Base-by-base conservation (phyloP, 306 rosid genomes). In the Hippophae tibetana region DNA sequence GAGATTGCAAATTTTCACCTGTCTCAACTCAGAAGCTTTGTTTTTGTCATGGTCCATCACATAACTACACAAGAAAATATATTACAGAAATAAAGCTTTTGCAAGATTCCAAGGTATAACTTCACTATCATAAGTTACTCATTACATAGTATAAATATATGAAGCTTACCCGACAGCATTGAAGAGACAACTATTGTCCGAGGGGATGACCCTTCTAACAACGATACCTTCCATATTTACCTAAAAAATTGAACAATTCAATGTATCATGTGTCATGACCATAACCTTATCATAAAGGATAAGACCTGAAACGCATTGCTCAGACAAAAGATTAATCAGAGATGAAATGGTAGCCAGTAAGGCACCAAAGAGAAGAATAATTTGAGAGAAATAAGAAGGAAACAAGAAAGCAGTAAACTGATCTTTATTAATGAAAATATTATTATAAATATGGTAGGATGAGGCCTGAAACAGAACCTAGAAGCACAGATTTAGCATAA, bases 181-280 rank as follows among this genome's bases (percentile, higher is more conserved):
- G 63, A 93, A 93, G 69, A 93, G 86, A 69, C 99, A 93, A 72
- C 95, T 88, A 69, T 93, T 88, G 69, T 83, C 82, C 18, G 97
- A 86, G 66, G 92, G 95, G 74, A 86, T 89, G 40, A 86, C 89
- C 69, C 95, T 85, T 78, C 97, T 85, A 60, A 72, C 73, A 25
- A 89, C 72, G 60, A 62, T 51, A n/a, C 95, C 97, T 65, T 89
- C 97, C 97, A 83, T 87, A 64, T 47, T 72, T 23, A 53, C 2
- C 26, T 69, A 50, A 25, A 25, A 52, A 56, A 42, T 76, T 88
- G 77, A 73, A 81, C 64, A 72, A 69, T 38, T 18, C 13, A 45
- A 48, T 43, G 6, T 8, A 7, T 58, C 51, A 23, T 23, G 42
- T n/a, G 61, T 41, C 12, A 57, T 13, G 27, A 40, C 3, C 10